Conservation (phyloP, 257 asterid genomes). For the Anisodus acutangulus region DNA sequence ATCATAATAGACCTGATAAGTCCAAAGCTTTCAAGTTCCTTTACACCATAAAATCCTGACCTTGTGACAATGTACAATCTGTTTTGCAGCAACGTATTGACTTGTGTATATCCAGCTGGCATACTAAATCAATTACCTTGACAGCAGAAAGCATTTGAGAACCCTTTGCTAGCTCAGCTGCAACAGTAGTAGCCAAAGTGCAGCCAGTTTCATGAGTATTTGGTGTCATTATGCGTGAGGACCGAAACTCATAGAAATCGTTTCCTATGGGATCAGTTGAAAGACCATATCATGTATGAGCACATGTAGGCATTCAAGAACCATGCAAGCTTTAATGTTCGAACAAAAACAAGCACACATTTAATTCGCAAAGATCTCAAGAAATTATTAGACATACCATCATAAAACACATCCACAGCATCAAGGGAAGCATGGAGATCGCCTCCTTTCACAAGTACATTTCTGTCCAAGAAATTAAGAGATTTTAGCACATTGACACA, state of each 20-base stretch:
- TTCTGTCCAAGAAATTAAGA: conserved; percentile 46
- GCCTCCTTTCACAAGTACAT: conserved; percentile 97
- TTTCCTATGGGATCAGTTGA: conserved; percentile 57
- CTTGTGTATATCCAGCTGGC: neutral
- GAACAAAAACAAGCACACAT: neutral
- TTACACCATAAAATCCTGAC: neutral
- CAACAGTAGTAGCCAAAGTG: conserved; percentile 85
- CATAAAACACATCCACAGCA: conserved; percentile 90
- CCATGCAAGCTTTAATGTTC: neutral
- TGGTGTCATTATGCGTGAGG: conserved; percentile 64
- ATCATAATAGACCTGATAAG: neutral
- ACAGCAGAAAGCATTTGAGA: conserved; percentile 73
- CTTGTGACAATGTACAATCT: conserved; percentile 19
- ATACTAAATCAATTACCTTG: conserved; percentile 54
- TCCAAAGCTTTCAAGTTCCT: conserved; percentile 7
- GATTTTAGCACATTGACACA: neutral
- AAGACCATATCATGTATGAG: conserved; percentile 24
- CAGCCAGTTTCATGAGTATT: conserved; percentile 99
- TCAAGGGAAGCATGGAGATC: conserved; percentile 80
- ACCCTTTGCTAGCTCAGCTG: conserved; percentile 95
- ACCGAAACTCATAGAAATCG: conserved; percentile 71
- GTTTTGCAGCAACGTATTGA: neutral
- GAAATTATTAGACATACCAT: conserved; percentile 60
- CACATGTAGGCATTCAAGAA: conserved; percentile 16
- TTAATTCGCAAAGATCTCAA: conserved; percentile 29